These are phyloP conservation scores for Vishniacozyma victoriae DNA, from an alignment of 768 basidiomycete genomes.

Conservation along the genomic window DNA sequence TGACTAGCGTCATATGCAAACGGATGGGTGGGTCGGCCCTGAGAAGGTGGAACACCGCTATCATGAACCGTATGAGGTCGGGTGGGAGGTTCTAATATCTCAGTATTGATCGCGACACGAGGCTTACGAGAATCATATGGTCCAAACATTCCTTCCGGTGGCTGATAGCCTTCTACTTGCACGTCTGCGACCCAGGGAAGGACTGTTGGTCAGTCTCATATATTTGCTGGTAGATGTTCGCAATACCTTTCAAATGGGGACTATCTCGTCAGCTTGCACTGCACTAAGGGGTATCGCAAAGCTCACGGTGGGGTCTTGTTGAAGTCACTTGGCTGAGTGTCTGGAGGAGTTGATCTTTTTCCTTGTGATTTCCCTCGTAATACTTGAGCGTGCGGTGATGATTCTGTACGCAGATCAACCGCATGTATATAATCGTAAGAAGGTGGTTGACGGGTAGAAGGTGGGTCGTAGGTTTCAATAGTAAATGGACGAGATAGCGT, in stretches of 20 bases:
- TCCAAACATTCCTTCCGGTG: conserved; percentile 39
- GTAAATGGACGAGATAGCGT: conserved; percentile 24
- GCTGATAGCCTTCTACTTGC: conserved; percentile 9
- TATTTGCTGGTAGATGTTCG: neutral
- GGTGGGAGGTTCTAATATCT: neutral
- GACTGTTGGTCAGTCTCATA: conserved; percentile 13
- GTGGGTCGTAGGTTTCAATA: conserved; percentile 31
- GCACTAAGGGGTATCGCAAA: neutral
- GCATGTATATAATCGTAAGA: conserved; percentile 9
- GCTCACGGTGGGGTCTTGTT: conserved; percentile 35
- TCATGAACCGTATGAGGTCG: neutral
- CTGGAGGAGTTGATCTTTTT: conserved; percentile 5
- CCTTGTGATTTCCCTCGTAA: conserved; percentile 5
- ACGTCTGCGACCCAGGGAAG: conserved; percentile 38
- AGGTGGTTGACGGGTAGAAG: conserved; percentile 17
- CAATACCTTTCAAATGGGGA: conserved; percentile 23
- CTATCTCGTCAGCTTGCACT: neutral
- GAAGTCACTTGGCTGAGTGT: conserved; percentile 2
- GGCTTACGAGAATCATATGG: conserved; percentile 38
- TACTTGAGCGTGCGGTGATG: conserved; percentile 5
- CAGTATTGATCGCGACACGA: too few species aligned
- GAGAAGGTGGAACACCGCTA: neutral
- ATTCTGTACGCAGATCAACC: neutral
- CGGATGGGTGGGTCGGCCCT: conserved; percentile 18
- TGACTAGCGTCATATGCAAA: conserved; percentile 24